These are phyloP conservation scores for Apiospora koreana DNA, from an alignment of 2,329 filamentous ascomycete genomes.

Conservation along the genomic window DNA sequence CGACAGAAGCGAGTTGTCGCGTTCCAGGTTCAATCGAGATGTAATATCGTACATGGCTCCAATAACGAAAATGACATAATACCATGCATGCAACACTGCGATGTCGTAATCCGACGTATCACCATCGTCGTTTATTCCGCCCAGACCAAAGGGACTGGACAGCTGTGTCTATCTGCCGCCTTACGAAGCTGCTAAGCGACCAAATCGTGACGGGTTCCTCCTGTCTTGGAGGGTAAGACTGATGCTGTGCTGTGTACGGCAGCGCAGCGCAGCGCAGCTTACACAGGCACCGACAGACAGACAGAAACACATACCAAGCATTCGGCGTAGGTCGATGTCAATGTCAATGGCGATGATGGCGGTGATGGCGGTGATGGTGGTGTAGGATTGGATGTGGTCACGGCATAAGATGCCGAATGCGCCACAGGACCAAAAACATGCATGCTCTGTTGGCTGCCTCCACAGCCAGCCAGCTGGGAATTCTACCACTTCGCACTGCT, in stretches of 20 bases:
- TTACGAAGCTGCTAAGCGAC: neutral
- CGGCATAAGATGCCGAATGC: neutral
- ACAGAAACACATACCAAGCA: neutral
- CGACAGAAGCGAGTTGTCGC: neutral
- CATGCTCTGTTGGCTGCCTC: slow-evolving; percentile 1
- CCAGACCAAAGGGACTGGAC: neutral
- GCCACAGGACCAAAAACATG: neutral
- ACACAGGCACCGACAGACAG: no score
- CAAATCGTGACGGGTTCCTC: no score
- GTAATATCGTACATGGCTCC: neutral
- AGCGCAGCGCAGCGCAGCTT: no score
- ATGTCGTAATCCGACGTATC: neutral
- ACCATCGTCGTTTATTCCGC: neutral
- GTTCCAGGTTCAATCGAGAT: no score
- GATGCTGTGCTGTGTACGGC: neutral
- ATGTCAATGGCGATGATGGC: no score
- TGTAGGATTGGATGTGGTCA: neutral
- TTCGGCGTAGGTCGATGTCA: neutral
- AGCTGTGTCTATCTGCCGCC: neutral
- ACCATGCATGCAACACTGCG: no score
- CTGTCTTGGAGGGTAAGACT: neutral
- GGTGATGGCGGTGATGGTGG: no score
- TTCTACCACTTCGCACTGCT: neutral
- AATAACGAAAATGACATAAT: neutral
- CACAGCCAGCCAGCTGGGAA: neutral